phyloP scores from a whole-genome alignment of 345 rosid species.

The Euclidium syriacum region DNA sequence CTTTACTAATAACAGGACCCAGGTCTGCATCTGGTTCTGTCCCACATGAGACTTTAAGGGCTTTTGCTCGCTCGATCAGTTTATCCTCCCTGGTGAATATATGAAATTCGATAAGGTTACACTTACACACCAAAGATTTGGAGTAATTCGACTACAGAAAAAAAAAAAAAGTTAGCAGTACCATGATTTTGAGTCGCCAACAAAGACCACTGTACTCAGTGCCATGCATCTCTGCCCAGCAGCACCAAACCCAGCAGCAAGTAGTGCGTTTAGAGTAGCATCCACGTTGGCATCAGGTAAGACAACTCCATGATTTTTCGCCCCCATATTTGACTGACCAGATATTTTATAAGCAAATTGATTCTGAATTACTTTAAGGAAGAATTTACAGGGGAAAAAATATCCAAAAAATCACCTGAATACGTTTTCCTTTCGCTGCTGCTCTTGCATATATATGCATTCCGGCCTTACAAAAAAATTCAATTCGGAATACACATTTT shows the following conservation, averaged over 20 bases:
- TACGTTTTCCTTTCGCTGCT: slow-evolving; percentile 91
- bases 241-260: slow-evolving; percentile 98
- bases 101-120: background rate
- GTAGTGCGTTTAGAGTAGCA: slow-evolving; percentile 77
- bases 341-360: slow-evolving; percentile 18
- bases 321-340: slow-evolving; percentile 93
- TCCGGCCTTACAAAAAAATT: slow-evolving; percentile 60
- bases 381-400: background rate
- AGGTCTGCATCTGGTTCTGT: slow-evolving; percentile 83
- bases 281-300: slow-evolving; percentile 78
- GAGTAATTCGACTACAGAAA: background rate
- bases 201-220: slow-evolving; percentile 85
- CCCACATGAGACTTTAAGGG: slow-evolving; percentile 87
- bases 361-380: background rate
- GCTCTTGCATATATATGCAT: slow-evolving; percentile 94
- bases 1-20: slow-evolving; percentile 92
- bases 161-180: slow-evolving; percentile 26
- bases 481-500: background rate
- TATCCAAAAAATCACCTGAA: slow-evolving; percentile 50
- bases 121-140: background rate
- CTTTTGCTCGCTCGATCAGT: slow-evolving; percentile 69
- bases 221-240: slow-evolving; percentile 99
- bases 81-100: slow-evolving; percentile 53
- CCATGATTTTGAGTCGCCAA: slow-evolving; percentile 76
- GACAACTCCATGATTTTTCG: slow-evolving; percentile 89